Evolutionary conservation across 2,329 filamentous ascomycete species (phyloP), one percentile per base, ranked within the genome.

Genomic region (Aspergillus japonicus): DNA sequence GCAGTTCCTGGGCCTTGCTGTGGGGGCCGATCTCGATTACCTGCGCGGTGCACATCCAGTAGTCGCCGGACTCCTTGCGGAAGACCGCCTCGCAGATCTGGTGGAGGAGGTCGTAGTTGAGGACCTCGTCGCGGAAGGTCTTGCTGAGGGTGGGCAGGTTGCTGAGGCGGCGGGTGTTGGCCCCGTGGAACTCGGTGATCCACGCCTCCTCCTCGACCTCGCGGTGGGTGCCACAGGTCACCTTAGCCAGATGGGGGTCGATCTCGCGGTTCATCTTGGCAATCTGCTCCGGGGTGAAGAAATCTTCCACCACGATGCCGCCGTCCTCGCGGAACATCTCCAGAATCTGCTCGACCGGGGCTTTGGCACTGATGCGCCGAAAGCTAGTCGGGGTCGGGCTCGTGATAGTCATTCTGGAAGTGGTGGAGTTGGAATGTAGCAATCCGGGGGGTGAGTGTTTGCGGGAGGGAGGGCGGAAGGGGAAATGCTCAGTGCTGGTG

Each of bases 11-110:
- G 5, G 58, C 53, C 42, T 59, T 48, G 48, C 58, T 60, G 10
- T 55, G 56, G 5, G 63, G 63, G 2, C 54, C 55, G 8, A 62
- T 64, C 31, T 65, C 39, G 24, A 65, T 56, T 14, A 65, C 51
- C 39, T 62, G 54, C 14, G 59, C 54, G 8, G 57, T 33, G 35
- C 31, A 35, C 54, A 64, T 54, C 63, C 63, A 65, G 54, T 65
- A 65, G 16, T 48, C 35, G 3, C 47, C 50, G 16, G 53, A 54
- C 12, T 62, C 54, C n/a, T 51, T 10, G n/a, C 33, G 33, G 29
- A 61, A 62, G 21, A 49, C 54, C 4, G 35, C 49, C 35, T 62
- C 56, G 12, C 49, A 24, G 14, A 64, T 21, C 7, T 24, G 35
- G 31, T 62, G 59, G 5, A 64, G 39, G 14, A 56, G 54, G 2